phyloP scores from a whole-genome alignment of 768 basidiomycete species.

The Phylloporus arenicola region DNA sequence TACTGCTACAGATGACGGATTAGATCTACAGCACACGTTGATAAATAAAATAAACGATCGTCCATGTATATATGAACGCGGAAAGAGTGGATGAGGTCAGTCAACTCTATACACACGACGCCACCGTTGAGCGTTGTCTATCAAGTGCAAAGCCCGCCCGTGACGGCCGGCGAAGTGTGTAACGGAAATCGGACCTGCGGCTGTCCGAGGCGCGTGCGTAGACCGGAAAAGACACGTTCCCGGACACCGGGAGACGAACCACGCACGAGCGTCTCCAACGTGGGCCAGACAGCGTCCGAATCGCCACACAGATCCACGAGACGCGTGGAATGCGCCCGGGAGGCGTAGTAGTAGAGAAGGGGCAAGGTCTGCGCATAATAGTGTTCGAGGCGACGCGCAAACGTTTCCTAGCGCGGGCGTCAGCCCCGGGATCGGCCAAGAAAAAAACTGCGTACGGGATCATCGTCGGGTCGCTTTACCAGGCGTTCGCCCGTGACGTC shows the following conservation, averaged over 20 bases:
- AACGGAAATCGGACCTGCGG: constrained; percentile 14
- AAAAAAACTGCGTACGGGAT: constrained; percentile 51
- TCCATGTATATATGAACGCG: constrained; percentile 6
- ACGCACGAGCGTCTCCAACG: constrained; percentile 57
- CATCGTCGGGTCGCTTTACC: constrained; percentile 78
- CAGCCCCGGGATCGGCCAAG: neutral
- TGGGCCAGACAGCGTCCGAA: constrained; percentile 80
- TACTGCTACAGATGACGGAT: constrained; percentile 5
- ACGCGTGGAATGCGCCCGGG: constrained; percentile 38
- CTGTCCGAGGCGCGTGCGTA: constrained; percentile 15
- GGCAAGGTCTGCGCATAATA: constrained; percentile 81
- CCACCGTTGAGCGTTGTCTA: constrained; percentile 6
- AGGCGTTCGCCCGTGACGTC: constrained; percentile 82
- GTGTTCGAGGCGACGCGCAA: constrained; percentile 64
- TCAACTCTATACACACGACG: neutral
- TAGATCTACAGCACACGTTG: constrained; percentile 17
- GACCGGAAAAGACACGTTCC: constrained; percentile 36
- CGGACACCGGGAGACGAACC: constrained; percentile 50
- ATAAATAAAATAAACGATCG: constrained; percentile 12
- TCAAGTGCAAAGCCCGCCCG: constrained; percentile 9
- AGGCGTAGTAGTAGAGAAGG: constrained; percentile 64
- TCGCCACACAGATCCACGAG: constrained; percentile 57
- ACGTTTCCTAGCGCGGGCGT: constrained; percentile 53
- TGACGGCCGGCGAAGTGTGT: neutral
- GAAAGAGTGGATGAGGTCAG: constrained; percentile 9